Base-by-base conservation (phyloP, 352 stramenopile genomes). In the Globisporangium acanthophoron region DNA sequence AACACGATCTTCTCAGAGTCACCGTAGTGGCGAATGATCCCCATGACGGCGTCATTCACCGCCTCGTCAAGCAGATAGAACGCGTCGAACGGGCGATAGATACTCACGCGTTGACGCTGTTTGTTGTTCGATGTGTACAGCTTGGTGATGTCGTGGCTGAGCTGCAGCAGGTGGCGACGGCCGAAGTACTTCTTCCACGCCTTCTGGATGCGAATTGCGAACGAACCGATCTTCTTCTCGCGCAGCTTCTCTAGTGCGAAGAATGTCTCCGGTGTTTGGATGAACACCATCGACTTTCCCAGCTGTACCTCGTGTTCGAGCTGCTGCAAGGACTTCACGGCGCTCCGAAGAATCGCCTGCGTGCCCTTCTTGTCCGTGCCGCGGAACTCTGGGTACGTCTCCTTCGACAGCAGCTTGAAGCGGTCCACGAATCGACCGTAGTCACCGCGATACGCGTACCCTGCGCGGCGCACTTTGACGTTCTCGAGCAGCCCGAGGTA, bases 221-320 rank as follows among this genome's bases (percentile, higher is more conserved):
- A 95, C 7, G 71, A 84, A 0, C 81, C 77, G 27, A 96, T 78
- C 50, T 84, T 90, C 41, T 87, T 78, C 43, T 96, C 86, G 18
- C 90, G 75, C 15, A 96, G 55, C 54, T 94, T 93, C 61, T 97
- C 90, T 11, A 97, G 65, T 29, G 85, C 77, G 57, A 97, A 97
- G 64, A 96, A 94, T 4, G 77, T 93, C 65, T 96, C 87, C 0
- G 90, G 88, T 5, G 85, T 92, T 52, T 92, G 85, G 49, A 97
- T 94, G 50, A 97, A 97, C 18, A 97, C 73, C 83, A 97, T 97
- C 4, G 83, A 79, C 58, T 96, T 93, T 52, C 90, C 90, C 21
- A 96, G 72, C 57, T 97, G 86, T 20, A 90, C 85, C 61, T 97
- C 85, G 3, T 66, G 71, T 51, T 92, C 80, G n/a, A 94, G 66